Evolutionary conservation across 805 yeast species (phyloP).

Genomic region (Monosporozyma unispora): DNA sequence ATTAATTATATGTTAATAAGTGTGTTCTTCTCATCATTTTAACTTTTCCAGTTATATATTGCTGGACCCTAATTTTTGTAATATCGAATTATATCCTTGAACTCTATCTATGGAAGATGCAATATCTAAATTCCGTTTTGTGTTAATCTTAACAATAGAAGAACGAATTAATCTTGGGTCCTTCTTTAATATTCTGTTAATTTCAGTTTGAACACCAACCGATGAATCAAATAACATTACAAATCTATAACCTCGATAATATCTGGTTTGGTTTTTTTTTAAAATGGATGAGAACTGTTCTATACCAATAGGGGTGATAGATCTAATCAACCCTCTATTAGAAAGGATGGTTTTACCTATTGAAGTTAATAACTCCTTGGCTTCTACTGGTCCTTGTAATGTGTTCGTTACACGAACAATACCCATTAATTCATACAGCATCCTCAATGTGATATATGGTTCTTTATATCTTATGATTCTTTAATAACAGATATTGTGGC

Average conservation of each 20-base stretch:
- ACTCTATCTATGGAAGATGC: conserved; percentile 49
- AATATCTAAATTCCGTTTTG: conserved; percentile 42
- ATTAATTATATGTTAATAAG: too few relatives aligned
- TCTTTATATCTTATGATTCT: neutral
- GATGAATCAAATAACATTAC: conserved; percentile 80
- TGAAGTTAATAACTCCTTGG: conserved; percentile 54
- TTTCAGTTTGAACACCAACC: conserved; percentile 77
- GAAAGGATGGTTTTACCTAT: conserved; percentile 74
- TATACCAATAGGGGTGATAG: conserved; percentile 69
- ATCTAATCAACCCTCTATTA: conserved; percentile 91
- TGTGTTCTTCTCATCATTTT: neutral
- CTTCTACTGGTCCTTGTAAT: conserved; percentile 44
- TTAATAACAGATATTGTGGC: neutral
- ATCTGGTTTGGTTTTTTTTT: conserved; percentile 78
- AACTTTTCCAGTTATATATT: neutral
- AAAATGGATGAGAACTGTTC: conserved; percentile 65
- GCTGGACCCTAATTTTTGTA: conserved; percentile 4
- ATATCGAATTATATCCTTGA: conserved; percentile 21
- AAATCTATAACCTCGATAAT: conserved; percentile 86
- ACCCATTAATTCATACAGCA: conserved; percentile 88
- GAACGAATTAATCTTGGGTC: conserved; percentile 91
- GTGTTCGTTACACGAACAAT: conserved; percentile 74
- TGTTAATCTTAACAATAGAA: conserved; percentile 55
- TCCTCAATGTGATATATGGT: conserved; percentile 24
- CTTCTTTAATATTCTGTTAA: conserved; percentile 64